Conservation (phyloP, 2,329 filamentous ascomycete genomes). For the Fusarium globosum region DNA sequence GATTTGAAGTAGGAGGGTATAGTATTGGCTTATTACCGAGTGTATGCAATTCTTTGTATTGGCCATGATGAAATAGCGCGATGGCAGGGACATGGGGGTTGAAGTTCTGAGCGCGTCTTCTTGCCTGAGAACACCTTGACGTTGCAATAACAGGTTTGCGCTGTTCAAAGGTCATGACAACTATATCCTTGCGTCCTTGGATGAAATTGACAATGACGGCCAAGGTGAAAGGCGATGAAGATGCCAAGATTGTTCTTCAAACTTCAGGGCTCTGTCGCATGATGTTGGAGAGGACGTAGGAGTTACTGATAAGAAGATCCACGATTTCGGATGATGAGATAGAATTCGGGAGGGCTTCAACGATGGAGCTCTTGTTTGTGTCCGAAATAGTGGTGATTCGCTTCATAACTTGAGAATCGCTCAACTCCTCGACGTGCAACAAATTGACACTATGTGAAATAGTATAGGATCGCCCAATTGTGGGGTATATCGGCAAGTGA, state of each 20-base stretch:
- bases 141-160: rapidly evolving
- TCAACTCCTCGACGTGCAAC: not conserved
- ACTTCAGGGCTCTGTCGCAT: rapidly evolving
- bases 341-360: rapidly evolving
- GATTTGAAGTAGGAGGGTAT: too few species aligned
- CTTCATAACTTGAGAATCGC: not conserved
- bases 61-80: too few species aligned
- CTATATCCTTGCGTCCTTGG: too few species aligned
- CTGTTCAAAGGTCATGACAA: not conserved
- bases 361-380: too few species aligned
- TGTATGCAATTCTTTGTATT: not conserved
- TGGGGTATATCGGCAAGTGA: rapidly evolving
- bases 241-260: rapidly evolving
- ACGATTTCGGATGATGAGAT: rapidly evolving
- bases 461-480: not conserved
- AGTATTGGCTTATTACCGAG: too few species aligned
- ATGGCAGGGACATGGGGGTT: not conserved
- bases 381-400: not conserved
- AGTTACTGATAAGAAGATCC: rapidly evolving
- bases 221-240: rapidly evolving
- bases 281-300: rapidly evolving
- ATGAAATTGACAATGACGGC: rapidly evolving
- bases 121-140: not conserved
- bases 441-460: not conserved
- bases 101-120: not conserved